These are phyloP conservation scores for Alternaria sp. DNA, from an alignment of 2,329 filamentous ascomycete genomes.

Conservation along the genomic window DNA sequence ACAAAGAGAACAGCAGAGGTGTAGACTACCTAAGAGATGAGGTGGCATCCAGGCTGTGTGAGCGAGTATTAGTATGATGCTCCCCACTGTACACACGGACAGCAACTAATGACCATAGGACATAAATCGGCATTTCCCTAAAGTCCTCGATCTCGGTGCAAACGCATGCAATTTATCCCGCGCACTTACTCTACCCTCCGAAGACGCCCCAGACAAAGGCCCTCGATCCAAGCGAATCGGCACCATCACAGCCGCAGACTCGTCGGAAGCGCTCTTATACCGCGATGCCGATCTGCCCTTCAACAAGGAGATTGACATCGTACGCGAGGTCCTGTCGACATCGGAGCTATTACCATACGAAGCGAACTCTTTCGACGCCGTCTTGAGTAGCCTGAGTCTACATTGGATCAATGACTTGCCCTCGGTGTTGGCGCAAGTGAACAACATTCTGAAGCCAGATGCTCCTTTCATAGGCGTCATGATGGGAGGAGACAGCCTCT, in stretches of 20 bases:
- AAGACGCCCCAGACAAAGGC: constrained; percentile 66
- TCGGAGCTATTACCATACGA: constrained; percentile 79
- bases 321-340: constrained; percentile 74
- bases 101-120: constrained; percentile 63
- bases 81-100: neutral
- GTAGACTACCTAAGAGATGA: constrained; percentile 95
- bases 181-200: constrained; percentile 68
- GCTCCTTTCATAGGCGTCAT: constrained; percentile 92
- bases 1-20: constrained; percentile 74
- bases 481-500: constrained; percentile 93
- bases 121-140: constrained; percentile 85
- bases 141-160: constrained; percentile 89
- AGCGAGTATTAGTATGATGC: constrained; percentile 74
- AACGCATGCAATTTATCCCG: constrained; percentile 95
- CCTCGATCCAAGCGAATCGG: constrained; percentile 75
- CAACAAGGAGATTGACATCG: constrained; percentile 75
- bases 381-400: constrained; percentile 85
- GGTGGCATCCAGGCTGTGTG: constrained; percentile 81
- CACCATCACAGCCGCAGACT: constrained; percentile 80
- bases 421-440: constrained; percentile 81
- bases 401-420: constrained; percentile 99
- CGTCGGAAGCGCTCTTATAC: constrained; percentile 77
- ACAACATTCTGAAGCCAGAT: constrained; percentile 86
- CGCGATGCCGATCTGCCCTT: constrained; percentile 78
- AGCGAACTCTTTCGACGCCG: constrained; percentile 81